A percentile compares a stretch with the other conserved stretches of the same genome.
These are phyloP conservation scores for Penicillium longicatenatum DNA, from an alignment of 495 filamentous ascomycete genomes.

Conservation along the genomic window DNA sequence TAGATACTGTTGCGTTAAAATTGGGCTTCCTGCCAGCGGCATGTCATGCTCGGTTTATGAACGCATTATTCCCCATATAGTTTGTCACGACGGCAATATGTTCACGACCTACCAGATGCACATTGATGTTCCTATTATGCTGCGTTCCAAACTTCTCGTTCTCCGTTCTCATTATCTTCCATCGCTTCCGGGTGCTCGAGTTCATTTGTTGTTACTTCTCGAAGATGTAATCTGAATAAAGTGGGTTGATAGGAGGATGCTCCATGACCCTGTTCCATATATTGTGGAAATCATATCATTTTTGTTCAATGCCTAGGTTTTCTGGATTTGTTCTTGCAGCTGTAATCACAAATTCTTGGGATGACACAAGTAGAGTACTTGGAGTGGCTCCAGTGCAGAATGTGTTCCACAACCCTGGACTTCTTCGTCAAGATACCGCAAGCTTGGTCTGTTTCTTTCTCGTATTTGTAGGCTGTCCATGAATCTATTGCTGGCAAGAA, in stretches of 20 bases:
- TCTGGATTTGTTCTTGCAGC: not conserved
- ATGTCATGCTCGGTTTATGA: constrained; percentile 19
- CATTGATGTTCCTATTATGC: constrained; percentile 15
- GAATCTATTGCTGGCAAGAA: not conserved
- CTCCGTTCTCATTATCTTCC: constrained; percentile 1
- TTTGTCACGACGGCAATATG: constrained; percentile 36
- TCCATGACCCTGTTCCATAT: not conserved
- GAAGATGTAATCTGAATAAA: not conserved
- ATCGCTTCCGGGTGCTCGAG: constrained; percentile 3
- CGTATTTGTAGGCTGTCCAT: not conserved
- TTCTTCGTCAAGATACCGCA: not conserved
- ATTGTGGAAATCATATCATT: not conserved
- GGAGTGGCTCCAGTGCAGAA: not conserved
- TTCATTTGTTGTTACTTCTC: not conserved
- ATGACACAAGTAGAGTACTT: not conserved
- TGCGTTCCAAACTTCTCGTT: not conserved
- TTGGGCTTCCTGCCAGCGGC: constrained; percentile 13
- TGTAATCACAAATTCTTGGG: not conserved
- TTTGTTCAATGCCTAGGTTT: not conserved
- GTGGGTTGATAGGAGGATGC: not conserved
- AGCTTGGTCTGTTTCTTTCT: not conserved
- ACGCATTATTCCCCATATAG: constrained; percentile 47
- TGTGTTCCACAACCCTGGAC: not conserved
- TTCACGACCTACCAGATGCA: constrained; percentile 26
- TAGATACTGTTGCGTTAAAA: constrained; percentile 12